Conservation (phyloP, 768 basidiomycete species). For the Trametes cubensis region DNA sequence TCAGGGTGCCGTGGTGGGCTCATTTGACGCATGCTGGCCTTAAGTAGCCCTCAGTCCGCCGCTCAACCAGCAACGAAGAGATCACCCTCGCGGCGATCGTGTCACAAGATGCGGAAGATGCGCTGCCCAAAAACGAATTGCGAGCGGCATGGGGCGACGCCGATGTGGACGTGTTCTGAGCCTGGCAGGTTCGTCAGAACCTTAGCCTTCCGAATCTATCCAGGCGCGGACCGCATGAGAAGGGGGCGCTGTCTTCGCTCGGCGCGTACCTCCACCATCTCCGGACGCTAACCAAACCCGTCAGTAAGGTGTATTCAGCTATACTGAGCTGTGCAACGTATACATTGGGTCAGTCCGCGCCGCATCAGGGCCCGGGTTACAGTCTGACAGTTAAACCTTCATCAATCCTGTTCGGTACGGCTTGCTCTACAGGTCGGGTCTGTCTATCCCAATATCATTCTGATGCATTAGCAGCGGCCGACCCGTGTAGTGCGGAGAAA, state of each 20-base stretch:
- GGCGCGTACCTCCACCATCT: slow-evolving; percentile 5
- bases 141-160: slow-evolving; percentile 12
- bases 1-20: slow-evolving; percentile 17
- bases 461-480: not conserved
- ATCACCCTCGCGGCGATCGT: slow-evolving; percentile 8
- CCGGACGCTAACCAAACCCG: slow-evolving; percentile 11
- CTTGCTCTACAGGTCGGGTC: not conserved
- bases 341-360: not conserved
- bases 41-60: slow-evolving; percentile 17
- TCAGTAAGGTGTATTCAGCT: not conserved
- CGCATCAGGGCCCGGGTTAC: not conserved
- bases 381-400: slow-evolving; percentile 3
- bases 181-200: not conserved
- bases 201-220: slow-evolving; percentile 9
- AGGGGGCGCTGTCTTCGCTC: slow-evolving; percentile 10
- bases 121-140: not conserved
- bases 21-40: not conserved
- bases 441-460: not conserved
- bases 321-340: slow-evolving; percentile 1
- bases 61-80: slow-evolving; percentile 3
- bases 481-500: no score
- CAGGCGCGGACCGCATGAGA: slow-evolving; percentile 11
- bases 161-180: slow-evolving; percentile 7
- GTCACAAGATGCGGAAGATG: slow-evolving; percentile 9
- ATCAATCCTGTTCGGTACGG: slow-evolving; percentile 2